Evolutionary conservation across 2,329 filamentous ascomycete genomes (phyloP), one percentile per base, ranked within the genome.

Genomic region (Fusarium lateritium): DNA sequence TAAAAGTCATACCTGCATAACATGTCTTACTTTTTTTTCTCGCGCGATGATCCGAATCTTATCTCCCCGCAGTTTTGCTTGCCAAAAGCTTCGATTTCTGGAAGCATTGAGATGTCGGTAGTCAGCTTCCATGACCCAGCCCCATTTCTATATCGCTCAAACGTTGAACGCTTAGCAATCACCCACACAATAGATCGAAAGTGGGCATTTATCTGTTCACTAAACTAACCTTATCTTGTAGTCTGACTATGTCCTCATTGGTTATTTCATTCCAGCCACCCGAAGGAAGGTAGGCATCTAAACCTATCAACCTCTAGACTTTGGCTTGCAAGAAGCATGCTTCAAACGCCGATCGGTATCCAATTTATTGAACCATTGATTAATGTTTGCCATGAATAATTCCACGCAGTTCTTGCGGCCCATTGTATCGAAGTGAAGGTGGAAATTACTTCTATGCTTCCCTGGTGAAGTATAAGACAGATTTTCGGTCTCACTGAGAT

Each of bases 11-110:
- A 7, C 36, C 46, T 66, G 39, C 15, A 46, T 49, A 40, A 34
- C 14, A 59, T 59, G 56, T 34, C 52, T 51, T 42, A 59, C 63
- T 6, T 31, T 26, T 19, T 7, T 31, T 31, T 31, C 17, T 38
- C 19, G 28, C 28, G 9, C 28, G 10, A 31, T 31, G 28, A 31
- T 13, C 10, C 28, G 28, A 31, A 13, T 31, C 28, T 31, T 31
- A 11, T 31, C 10, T 31, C 10, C 10, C 10, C 28, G 10, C 28
- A 31, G 28, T 11, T 31, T 13, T 31, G 28, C 5, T 13, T 31
- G 28, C 28, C 28, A 31, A 31, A 28, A 13, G 10, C 28, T 40
- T 1, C 6, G 14, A 24, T 15, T 62, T 61, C 13, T 46, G 31
- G 28, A 40, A 34, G 24, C 45, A 24, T 17, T 1, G 28, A 22